These are phyloP conservation scores for Spinellus fusiger DNA, from an alignment of 192 early-diverging fungal species.

Conservation along the genomic window DNA sequence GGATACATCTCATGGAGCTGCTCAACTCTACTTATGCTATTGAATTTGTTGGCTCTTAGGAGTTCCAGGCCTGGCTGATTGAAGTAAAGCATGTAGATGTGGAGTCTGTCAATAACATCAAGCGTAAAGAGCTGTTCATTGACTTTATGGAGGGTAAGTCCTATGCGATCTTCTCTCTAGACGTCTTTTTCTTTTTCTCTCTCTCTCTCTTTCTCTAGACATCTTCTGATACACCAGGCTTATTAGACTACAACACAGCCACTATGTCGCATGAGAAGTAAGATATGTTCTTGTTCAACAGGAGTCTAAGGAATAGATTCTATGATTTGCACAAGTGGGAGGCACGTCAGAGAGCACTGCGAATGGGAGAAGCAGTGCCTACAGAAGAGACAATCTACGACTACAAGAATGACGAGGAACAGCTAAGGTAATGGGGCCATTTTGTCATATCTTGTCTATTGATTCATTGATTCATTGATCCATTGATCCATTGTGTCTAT, in stretches of 20 bases:
- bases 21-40: no score
- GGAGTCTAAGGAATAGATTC: slow-evolving; percentile 17
- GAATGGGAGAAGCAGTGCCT: slow-evolving; percentile 37
- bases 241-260: slow-evolving; percentile 51
- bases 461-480: not conserved
- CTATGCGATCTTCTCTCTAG: not conserved
- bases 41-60: slow-evolving; percentile 13
- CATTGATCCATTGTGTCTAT: not conserved
- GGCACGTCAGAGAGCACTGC: slow-evolving; percentile 34
- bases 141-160: slow-evolving; percentile 49
- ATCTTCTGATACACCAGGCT: no score
- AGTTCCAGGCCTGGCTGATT: slow-evolving; percentile 52
- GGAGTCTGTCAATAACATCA: slow-evolving; percentile 40
- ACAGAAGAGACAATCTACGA: slow-evolving; percentile 22
- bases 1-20: no score
- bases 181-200: no score
- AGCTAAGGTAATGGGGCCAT: slow-evolving; percentile 26
- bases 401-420: slow-evolving; percentile 47
- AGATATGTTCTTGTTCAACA: not conserved
- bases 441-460: not conserved
- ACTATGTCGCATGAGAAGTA: slow-evolving; percentile 57
- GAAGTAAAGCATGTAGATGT: slow-evolving; percentile 44
- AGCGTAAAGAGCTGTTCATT: slow-evolving; percentile 46
- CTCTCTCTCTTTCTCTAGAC: no score
- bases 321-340: slow-evolving; percentile 51